A percentile compares a stretch with the other conserved stretches of the same genome.
Evolutionary conservation across 2,329 filamentous ascomycete genomes (phyloP).

Genomic region (Beauveria sp.): DNA sequence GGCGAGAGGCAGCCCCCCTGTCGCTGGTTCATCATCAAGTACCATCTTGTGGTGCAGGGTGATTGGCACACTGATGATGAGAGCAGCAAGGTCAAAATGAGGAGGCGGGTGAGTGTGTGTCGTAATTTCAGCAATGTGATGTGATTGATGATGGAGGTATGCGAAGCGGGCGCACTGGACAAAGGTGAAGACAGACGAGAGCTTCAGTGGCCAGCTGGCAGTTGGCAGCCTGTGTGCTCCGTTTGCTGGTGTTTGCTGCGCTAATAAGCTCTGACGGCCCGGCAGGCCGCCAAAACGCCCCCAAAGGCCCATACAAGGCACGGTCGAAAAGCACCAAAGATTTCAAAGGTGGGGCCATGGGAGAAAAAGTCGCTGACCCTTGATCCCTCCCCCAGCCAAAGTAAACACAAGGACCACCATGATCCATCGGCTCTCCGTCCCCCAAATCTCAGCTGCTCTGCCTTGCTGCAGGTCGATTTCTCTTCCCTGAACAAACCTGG

Average conservation of each 20-base stretch:
- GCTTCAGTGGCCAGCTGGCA: neutral
- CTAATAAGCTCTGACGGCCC: no score
- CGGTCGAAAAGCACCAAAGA: neutral
- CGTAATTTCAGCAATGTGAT: slow-evolving; percentile 1
- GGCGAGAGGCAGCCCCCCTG: slow-evolving; percentile 1
- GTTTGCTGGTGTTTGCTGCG: neutral
- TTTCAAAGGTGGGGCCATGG: neutral
- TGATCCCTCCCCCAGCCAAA: slow-evolving; percentile 7
- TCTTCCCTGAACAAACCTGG: neutral
- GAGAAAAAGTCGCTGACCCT: slow-evolving; percentile 11
- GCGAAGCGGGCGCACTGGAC: neutral
- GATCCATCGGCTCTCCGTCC: neutral
- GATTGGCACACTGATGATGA: neutral
- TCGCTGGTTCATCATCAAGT: neutral
- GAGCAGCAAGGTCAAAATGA: neutral
- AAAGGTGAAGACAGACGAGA: neutral
- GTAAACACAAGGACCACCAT: slow-evolving; percentile 7
- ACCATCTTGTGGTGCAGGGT: neutral
- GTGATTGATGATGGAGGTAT: neutral
- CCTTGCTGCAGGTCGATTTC: neutral
- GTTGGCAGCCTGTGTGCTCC: neutral
- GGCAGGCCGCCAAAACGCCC: neutral
- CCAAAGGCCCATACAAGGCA: neutral
- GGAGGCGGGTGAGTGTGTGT: neutral
- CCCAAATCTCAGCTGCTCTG: slow-evolving; percentile 4